Evolutionary conservation across 768 basidiomycete species (phyloP).

Genomic region (Dentipellis sp.): DNA sequence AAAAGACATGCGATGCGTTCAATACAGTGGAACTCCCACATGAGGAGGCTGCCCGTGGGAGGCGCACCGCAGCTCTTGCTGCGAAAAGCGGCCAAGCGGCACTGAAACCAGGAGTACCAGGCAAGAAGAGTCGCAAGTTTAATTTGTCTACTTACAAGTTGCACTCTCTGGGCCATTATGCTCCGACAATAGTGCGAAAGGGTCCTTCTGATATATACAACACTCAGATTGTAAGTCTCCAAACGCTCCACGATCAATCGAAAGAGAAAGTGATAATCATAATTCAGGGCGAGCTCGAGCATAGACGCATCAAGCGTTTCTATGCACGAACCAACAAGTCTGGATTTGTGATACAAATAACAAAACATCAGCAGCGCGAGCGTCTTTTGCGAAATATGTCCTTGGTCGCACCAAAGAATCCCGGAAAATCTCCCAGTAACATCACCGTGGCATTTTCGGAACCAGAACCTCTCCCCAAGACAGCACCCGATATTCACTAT

Average conservation of each 20-base stretch:
- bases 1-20: background rate
- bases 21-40: background rate
- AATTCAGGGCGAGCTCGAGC: too few species aligned
- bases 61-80: background rate
- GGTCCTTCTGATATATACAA: conserved; percentile 19
- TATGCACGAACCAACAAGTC: too few species aligned
- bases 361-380: too few species aligned
- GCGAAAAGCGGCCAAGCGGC: background rate
- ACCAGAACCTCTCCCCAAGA: conserved; percentile 19
- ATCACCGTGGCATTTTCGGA: too few species aligned
- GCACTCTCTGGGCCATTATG: conserved; percentile 19
- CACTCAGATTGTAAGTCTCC: conserved; percentile 22
- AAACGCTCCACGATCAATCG: too few species aligned
- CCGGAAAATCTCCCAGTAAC: too few species aligned
- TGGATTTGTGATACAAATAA: too few species aligned
- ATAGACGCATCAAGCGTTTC: too few species aligned
- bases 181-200: conserved; percentile 1
- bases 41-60: background rate
- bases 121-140: background rate
- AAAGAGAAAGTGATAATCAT: too few species aligned
- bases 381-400: too few species aligned
- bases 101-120: too few species aligned
- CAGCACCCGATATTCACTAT: background rate
- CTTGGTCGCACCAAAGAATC: too few species aligned
- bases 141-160: conserved; percentile 19